Evolutionary conservation across 1,139 yeast species (phyloP).

Genomic region (Candida tetrigidarum): DNA sequence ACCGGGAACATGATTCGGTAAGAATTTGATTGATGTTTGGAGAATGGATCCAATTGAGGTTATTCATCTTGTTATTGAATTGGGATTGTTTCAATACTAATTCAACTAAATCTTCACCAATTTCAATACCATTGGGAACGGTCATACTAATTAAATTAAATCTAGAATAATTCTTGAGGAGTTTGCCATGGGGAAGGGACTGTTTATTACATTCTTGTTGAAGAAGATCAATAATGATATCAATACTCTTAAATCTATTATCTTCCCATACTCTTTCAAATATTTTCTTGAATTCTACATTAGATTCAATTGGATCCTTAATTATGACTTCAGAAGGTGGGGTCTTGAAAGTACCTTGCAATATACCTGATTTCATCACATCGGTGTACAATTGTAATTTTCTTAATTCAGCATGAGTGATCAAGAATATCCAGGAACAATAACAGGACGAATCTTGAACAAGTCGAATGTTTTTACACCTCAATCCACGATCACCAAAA

Average conservation of each 20-base stretch:
- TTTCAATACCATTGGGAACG: slow-evolving; percentile 18
- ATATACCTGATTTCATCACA: slow-evolving; percentile 11
- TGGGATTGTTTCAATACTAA: slow-evolving; percentile 34
- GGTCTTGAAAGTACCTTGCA: slow-evolving; percentile 19
- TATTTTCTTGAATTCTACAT: neutral
- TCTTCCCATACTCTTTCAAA: slow-evolving; percentile 1
- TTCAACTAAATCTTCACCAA: slow-evolving; percentile 34
- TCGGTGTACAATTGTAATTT: slow-evolving; percentile 28
- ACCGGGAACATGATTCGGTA: slow-evolving; percentile 26
- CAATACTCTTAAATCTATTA: slow-evolving; percentile 1
- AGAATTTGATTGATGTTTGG: slow-evolving; percentile 24
- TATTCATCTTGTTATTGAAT: slow-evolving; percentile 33
- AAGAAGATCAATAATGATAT: neutral
- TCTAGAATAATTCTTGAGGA: slow-evolving; percentile 20
- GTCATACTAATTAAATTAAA: slow-evolving; percentile 27
- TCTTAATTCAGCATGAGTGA: slow-evolving; percentile 24
- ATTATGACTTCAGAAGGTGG: slow-evolving; percentile 4
- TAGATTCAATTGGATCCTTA: slow-evolving; percentile 4
- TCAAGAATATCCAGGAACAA: slow-evolving; percentile 11
- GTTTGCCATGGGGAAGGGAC: slow-evolving; percentile 1
- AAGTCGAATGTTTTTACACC: neutral
- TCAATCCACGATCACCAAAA: slow-evolving; percentile 25
- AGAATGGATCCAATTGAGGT: slow-evolving; percentile 32
- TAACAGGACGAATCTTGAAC: slow-evolving; percentile 4
- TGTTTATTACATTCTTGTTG: slow-evolving; percentile 1